phyloP scores from a whole-genome alignment of 441 rosid species.

The Gossypium trilobum region DNA sequence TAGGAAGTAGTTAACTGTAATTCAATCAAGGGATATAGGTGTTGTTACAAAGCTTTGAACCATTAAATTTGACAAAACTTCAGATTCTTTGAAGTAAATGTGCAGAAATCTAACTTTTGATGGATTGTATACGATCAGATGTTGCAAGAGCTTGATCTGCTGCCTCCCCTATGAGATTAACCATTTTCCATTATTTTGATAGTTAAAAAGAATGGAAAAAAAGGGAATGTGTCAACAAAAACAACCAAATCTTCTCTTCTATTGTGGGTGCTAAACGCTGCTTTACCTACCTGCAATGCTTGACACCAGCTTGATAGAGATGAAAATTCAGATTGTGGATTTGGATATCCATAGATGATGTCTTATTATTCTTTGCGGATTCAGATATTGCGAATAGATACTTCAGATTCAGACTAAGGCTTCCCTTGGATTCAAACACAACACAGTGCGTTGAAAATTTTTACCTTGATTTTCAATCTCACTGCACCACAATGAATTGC shows the following conservation, averaged over 20 bases:
- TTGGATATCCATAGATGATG: no score
- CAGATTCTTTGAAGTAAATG: neutral
- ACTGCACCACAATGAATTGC: no score
- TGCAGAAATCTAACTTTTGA: neutral
- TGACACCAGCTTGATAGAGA: neutral
- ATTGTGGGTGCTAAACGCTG: neutral
- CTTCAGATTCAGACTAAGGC: no score
- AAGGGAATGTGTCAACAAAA: no score
- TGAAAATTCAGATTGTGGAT: no score
- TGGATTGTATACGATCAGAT: neutral
- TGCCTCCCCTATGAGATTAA: neutral
- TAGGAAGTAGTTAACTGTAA: neutral
- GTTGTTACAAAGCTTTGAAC: neutral
- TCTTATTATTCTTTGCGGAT: no score
- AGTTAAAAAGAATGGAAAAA: neutral
- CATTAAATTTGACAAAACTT: neutral
- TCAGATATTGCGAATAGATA: no score
- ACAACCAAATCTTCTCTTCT: neutral
- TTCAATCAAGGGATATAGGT: slow-evolving; percentile 9
- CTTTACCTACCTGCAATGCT: neutral
- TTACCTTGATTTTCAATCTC: no score
- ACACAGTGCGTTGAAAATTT: no score
- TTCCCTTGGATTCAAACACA: no score
- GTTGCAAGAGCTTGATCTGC: neutral
- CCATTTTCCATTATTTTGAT: neutral